These are phyloP conservation scores for Citrus maxima DNA, from an alignment of 345 rosid species.

Conservation along the genomic window DNA sequence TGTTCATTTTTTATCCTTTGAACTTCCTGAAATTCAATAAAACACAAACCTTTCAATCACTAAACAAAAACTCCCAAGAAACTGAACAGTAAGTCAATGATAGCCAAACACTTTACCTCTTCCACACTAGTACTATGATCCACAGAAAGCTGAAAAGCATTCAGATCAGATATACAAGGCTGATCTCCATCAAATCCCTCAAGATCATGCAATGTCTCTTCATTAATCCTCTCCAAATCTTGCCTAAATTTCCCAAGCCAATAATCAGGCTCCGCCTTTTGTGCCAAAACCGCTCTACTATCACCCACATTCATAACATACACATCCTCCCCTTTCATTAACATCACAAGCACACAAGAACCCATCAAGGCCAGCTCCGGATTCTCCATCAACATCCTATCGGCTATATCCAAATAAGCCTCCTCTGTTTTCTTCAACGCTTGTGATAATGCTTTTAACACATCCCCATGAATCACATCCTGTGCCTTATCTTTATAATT, in stretches of 20 bases:
- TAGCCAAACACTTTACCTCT: slow-evolving; percentile 44
- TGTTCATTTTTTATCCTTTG: slow-evolving; percentile 77
- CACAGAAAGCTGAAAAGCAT: slow-evolving; percentile 65
- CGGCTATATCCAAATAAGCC: slow-evolving; percentile 71
- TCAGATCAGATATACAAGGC: slow-evolving; percentile 30
- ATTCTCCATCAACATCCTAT: slow-evolving; percentile 79
- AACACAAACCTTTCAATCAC: not conserved
- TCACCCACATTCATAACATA: slow-evolving; percentile 96
- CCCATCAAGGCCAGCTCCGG: slow-evolving; percentile 97
- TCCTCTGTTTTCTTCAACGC: slow-evolving; percentile 91
- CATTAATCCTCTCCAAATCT: slow-evolving; percentile 84
- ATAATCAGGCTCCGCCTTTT: slow-evolving; percentile 62
- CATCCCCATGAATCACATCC: slow-evolving; percentile 60
- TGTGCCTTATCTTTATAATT: slow-evolving; percentile 23
- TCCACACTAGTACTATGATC: slow-evolving; percentile 86
- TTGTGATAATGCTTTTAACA: slow-evolving; percentile 73
- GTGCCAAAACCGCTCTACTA: slow-evolving; percentile 72
- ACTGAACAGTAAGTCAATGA: not conserved
- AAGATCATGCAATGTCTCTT: slow-evolving; percentile 74
- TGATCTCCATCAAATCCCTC: slow-evolving; percentile 40
- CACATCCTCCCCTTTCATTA: slow-evolving; percentile 96
- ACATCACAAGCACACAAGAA: slow-evolving; percentile 89
- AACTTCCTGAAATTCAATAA: slow-evolving; percentile 60
- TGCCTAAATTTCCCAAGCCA: slow-evolving; percentile 65
- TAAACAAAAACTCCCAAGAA: not conserved